phyloP scores from a whole-genome alignment of 2,329 filamentous ascomycete species.

The Zymoseptoria tritici region DNA sequence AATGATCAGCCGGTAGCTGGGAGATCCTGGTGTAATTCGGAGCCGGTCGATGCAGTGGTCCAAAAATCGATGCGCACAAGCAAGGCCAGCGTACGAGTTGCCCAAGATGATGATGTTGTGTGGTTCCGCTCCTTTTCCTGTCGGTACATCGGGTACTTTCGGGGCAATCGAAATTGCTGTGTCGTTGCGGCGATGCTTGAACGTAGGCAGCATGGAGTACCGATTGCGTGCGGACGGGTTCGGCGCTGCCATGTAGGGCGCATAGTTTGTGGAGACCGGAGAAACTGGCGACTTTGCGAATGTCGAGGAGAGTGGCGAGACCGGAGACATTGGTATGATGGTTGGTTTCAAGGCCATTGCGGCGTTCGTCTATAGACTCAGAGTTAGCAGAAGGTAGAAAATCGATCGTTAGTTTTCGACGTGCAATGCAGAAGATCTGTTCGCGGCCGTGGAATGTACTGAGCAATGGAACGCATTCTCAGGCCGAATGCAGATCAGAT shows the following conservation, averaged over 20 bases:
- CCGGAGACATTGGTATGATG: neutral
- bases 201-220: neutral
- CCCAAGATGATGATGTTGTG: conserved; percentile 35
- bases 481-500: neutral
- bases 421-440: neutral
- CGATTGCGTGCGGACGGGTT: neutral
- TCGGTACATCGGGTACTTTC: conserved; percentile 5
- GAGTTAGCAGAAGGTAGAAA: neutral
- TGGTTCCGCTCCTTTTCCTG: conserved; percentile 15
- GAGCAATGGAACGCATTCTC: neutral
- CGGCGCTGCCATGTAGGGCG: neutral
- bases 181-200: neutral
- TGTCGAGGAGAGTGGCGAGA: neutral
- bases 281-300: neutral
- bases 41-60: conserved; percentile 28
- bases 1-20: conserved; percentile 30
- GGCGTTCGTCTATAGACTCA: neutral
- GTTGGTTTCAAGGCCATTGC: neutral
- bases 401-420: neutral
- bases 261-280: neutral
- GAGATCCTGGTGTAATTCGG: conserved; percentile 17
- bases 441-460: neutral
- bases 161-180: neutral
- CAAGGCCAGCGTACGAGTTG: conserved; percentile 33
- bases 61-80: conserved; percentile 31